Base-by-base conservation (phyloP, 805 yeast species). In the Wickerhamomyces bisporus region DNA sequence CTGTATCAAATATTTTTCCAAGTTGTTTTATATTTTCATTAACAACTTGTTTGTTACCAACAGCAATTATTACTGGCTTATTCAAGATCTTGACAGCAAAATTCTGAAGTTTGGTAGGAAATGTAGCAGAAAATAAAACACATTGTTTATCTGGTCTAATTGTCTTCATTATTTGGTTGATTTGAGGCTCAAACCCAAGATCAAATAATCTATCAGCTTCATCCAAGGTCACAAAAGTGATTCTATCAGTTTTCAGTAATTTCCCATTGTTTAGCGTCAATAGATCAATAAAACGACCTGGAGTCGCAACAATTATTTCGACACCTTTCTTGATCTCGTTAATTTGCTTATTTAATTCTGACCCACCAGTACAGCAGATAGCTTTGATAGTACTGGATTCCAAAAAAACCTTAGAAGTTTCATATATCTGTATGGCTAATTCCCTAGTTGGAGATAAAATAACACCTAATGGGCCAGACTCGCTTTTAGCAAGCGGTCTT, bases 141-240 rank as follows among this genome's bases (percentile, higher is more conserved):
- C 93, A 84, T 53, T 91, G 98, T 34, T 83, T 68, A 55, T 89
- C 96, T 0, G 93, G 93, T 34, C 97, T 68, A 3, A 86, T 70
- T 26, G 83, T 82, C 13, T 74, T 68, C 55, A 88, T 68, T 17
- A 93, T 81, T 51, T 86, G 86, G 48, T 75, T 78, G 4, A 93
- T 87, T 55, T 93, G 98, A 0, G 98, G 98, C 50, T 87, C 98
- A 62, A 93, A 93, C 1, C 98, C 98, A 73, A 93, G 67, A 58
- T 93, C 98, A 64, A 91, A 91, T 84, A 93, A 80, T 45, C 98
- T 65, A 60, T 93, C 98, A 1, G 98, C 97, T 56, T 93, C 98
- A 57, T 93, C 98, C 42, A 93, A 64, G 0, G 89, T 94, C n/a
- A 87, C 70, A 58, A 81, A 87, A 0, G 96, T 80, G 6, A 84